Conservation (phyloP, 495 filamentous ascomycete species). For the Achaetomiella virescens region DNA sequence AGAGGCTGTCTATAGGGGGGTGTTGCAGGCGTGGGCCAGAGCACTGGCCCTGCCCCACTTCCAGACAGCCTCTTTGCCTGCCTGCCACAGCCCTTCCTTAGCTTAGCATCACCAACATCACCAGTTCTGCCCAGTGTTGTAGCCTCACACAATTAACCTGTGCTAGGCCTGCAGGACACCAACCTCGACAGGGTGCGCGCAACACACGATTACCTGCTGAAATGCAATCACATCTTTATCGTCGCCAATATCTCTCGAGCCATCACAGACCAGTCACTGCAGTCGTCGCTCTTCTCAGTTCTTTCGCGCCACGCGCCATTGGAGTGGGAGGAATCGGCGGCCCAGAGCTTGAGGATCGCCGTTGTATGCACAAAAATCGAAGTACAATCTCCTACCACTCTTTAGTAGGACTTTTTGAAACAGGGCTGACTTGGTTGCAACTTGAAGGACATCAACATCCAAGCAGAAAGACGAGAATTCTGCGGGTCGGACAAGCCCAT, state of each 20-base stretch:
- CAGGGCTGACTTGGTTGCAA: not conserved
- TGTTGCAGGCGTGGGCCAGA: too few relatives aligned
- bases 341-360: not conserved
- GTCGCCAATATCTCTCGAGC: not conserved
- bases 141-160: too few relatives aligned
- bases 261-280: not conserved
- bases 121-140: too few relatives aligned
- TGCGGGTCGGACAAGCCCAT: not conserved
- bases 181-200: not conserved
- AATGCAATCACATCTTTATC: conserved; percentile 1
- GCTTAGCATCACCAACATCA: too few relatives aligned
- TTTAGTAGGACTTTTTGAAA: too few relatives aligned
- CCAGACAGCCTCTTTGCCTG: too few relatives aligned
- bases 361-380: not conserved
- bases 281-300: not conserved
- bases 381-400: too few relatives aligned
- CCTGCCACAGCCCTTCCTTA: too few relatives aligned
- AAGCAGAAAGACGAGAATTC: not conserved
- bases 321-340: not conserved
- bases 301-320: not conserved
- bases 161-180: not conserved
- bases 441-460: not conserved
- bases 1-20: too few relatives aligned
- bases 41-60: too few relatives aligned
- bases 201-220: not conserved